Conservation (phyloP, 2,329 filamentous ascomycete genomes). For the Thelonectria discophora region DNA sequence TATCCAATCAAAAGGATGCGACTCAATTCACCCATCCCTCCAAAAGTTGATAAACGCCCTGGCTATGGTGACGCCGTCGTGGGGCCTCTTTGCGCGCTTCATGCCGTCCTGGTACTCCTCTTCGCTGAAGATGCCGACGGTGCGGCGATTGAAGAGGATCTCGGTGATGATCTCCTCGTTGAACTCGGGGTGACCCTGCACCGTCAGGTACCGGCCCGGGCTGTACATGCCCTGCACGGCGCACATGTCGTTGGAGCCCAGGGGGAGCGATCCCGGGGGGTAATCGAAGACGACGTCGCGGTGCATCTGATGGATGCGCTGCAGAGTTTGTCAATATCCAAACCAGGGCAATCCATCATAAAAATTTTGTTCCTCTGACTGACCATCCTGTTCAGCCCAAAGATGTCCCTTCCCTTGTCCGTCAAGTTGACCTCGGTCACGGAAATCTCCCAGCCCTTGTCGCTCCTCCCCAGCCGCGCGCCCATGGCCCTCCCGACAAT, state of each 20-base stretch:
- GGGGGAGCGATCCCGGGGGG: conserved; percentile 50
- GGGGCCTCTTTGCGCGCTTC: conserved; percentile 68
- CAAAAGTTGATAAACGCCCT: conserved; percentile 81
- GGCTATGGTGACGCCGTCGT: conserved; percentile 83
- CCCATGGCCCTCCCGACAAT: conserved; percentile 55
- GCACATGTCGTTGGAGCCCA: conserved; percentile 54
- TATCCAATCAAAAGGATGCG: background rate
- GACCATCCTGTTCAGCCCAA: conserved; percentile 49
- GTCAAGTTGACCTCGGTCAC: conserved; percentile 53
- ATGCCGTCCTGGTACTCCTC: conserved; percentile 75
- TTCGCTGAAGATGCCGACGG: conserved; percentile 74
- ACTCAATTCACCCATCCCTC: conserved; percentile 56
- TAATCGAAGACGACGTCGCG: conserved; percentile 54
- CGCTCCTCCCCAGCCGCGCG: conserved; percentile 49
- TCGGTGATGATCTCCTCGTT: conserved; percentile 51
- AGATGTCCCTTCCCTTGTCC: conserved; percentile 51
- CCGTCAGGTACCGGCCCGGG: conserved; percentile 50
- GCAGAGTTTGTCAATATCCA: background rate
- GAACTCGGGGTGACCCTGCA: conserved; percentile 61
- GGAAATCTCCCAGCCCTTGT: conserved; percentile 56
- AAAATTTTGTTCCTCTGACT: conserved; percentile 2
- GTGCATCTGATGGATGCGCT: conserved; percentile 59
- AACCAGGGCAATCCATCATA: background rate
- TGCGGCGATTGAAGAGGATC: conserved; percentile 62
- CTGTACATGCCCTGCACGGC: conserved; percentile 55